These are phyloP conservation scores for Eucalyptus camaldulensis DNA, from an alignment of 345 rosid genomes.

Conservation along the genomic window DNA sequence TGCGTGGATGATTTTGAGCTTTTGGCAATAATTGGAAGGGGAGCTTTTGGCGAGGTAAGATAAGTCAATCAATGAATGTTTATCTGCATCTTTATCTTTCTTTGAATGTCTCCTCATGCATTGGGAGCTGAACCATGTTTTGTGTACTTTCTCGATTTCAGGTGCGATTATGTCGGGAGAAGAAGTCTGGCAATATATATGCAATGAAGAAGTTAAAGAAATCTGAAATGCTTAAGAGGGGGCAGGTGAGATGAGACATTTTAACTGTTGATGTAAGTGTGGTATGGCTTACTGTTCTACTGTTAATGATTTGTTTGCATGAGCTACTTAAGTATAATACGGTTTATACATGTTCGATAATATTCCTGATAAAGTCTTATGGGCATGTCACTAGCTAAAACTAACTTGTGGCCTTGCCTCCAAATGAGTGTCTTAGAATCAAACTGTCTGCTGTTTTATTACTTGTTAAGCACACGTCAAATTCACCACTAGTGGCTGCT, in stretches of 20 bases:
- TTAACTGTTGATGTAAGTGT: neutral
- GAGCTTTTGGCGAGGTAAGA: constrained; percentile 95
- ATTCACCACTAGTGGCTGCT: neutral
- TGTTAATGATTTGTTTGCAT: neutral
- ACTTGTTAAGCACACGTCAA: neutral
- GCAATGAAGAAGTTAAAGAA: constrained; percentile 99
- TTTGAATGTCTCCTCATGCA: neutral
- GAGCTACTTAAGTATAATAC: neutral
- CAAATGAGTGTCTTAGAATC: neutral
- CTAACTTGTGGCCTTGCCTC: neutral
- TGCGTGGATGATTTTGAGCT: constrained; percentile 94
- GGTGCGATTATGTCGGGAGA: constrained; percentile 91
- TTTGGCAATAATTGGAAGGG: constrained; percentile 83
- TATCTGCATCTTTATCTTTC: neutral
- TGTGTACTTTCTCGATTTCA: constrained; percentile 6
- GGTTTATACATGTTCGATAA: neutral
- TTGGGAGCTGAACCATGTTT: neutral
- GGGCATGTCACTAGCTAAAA: neutral
- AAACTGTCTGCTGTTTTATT: neutral
- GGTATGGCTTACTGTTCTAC: neutral
- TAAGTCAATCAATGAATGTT: neutral
- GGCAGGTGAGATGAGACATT: constrained; percentile 53
- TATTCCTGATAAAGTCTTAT: neutral
- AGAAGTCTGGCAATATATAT: constrained; percentile 90
- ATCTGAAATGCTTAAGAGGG: constrained; percentile 93